These are phyloP conservation scores for Plenodomus lindquistii DNA, from an alignment of 2,329 filamentous ascomycete species.

Conservation along the genomic window DNA sequence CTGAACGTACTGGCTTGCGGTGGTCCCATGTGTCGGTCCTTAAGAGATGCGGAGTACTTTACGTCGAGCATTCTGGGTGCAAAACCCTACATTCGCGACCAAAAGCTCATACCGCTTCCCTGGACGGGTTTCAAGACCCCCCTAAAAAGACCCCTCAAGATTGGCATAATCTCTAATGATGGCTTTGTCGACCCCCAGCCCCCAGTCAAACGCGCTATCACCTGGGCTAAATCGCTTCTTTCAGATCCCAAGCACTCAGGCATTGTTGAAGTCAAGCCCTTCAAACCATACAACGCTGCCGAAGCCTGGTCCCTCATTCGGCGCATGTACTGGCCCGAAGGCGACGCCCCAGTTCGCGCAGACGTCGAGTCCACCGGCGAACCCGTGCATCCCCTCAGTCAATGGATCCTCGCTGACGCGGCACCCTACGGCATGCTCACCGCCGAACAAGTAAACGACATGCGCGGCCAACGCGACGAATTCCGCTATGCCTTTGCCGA, in stretches of 20 bases:
- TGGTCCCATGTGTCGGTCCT: slow-evolving; percentile 20
- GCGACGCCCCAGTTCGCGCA: slow-evolving; percentile 37
- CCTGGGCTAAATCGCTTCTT: slow-evolving; percentile 37
- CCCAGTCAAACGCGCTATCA: slow-evolving; percentile 42
- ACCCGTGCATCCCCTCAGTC: slow-evolving; percentile 50
- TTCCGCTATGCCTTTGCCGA: slow-evolving; percentile 17
- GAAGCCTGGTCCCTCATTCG: slow-evolving; percentile 41
- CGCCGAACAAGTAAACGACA: slow-evolving; percentile 14
- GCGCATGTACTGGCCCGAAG: slow-evolving; percentile 55
- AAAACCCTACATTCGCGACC: slow-evolving; percentile 20
- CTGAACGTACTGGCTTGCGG: slow-evolving; percentile 17
- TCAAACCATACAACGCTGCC: slow-evolving; percentile 36
- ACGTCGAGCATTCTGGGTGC: slow-evolving; percentile 10
- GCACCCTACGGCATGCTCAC: slow-evolving; percentile 10
- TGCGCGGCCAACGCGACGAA: slow-evolving; percentile 12
- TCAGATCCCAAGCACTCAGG: slow-evolving; percentile 3
- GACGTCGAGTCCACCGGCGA: slow-evolving; percentile 48
- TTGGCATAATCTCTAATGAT: slow-evolving; percentile 51
- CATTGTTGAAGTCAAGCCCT: slow-evolving; percentile 42
- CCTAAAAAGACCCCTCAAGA: slow-evolving; percentile 35
- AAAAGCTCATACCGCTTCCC: slow-evolving; percentile 19
- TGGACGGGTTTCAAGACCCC: slow-evolving; percentile 22
- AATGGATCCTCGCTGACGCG: slow-evolving; percentile 21
- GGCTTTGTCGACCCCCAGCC: slow-evolving; percentile 46
- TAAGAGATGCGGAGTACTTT: slow-evolving; percentile 23